Evolutionary conservation across 768 basidiomycete genomes (phyloP), one percentile per base, ranked within the genome.

Genomic region (Albatrellus ellisii): DNA sequence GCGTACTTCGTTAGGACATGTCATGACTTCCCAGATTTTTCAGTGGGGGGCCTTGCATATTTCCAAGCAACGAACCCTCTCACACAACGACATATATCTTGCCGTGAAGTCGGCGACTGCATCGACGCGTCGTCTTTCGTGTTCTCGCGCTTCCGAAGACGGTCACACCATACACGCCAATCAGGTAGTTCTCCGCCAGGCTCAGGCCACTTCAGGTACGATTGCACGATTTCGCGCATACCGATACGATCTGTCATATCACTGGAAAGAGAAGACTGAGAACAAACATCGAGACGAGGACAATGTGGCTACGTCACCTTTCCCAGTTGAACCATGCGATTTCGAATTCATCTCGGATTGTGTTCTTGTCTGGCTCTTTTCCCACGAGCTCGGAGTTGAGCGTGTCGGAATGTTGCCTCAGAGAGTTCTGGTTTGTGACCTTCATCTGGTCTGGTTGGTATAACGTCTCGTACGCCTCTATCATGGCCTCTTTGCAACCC

Each of bases 231-330:
- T 12, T 62, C 61, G 27, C 76, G 70, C 62, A 83, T 71, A 36
- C 68, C 66, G 33, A 79, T 76, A 10, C 82, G 77, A 50, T 81
- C 78, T 31, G 63, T 63, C 84, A 87, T 86, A 47, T 87, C 83
- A 48, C 83, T 86, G 44, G 17, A 25, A 4, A 46, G 12, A 24
- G 18, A 14, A 18, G 11, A 45, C 34, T 46, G 34, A 44, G 20
- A 32, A 40, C 33, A 18, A 28, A 47, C 11, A 27, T 47, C 26
- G 44, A 45, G n/a, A 24, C 26, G 5, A 48, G 34, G 37, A 21
- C 3, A 11, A 9, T 21, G 34, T n/a, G 18, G 28, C 28, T n/a
- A 12, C 57, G 76, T 54, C 36, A 85, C 83, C 66, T 69, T 58
- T 75, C 67, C 83, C 83, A 86, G 38, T 75, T 73, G 7, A 58